Percentiles rank a stretch among this genome's conserved stretches.
Evolutionary conservation across 805 yeast species (phyloP).

Genomic region (Saccharomycopsis olivae): DNA sequence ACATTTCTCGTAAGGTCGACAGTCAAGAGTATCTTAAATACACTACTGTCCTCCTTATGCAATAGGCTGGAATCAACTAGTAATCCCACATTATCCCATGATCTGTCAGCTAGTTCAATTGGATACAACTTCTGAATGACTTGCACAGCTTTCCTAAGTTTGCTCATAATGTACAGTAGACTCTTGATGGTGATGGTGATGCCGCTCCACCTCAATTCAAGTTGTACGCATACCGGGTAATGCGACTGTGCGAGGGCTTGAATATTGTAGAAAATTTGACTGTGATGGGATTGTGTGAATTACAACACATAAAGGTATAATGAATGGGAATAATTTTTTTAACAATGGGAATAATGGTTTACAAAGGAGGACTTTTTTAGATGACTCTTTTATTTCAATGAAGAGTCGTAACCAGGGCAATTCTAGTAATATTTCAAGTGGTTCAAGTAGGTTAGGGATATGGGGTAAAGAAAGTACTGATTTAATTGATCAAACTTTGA

Average conservation of each 20-base stretch:
- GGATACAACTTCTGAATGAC: slow-evolving; percentile 74
- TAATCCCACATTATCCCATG: slow-evolving; percentile 96
- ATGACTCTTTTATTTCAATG: slow-evolving; percentile 9
- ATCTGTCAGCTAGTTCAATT: slow-evolving; percentile 60
- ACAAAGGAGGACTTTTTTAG: slow-evolving; percentile 5
- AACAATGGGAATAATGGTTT: background rate
- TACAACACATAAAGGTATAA: no score
- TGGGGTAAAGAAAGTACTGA: no score
- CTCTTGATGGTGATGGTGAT: no score
- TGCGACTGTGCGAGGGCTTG: no score
- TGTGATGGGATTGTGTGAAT: no score
- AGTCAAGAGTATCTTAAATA: slow-evolving; percentile 41
- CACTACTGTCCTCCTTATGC: slow-evolving; percentile 19
- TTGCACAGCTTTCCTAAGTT: slow-evolving; percentile 36
- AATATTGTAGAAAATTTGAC: no score
- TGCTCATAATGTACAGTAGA: no score
- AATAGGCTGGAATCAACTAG: slow-evolving; percentile 54
- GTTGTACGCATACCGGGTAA: no score
- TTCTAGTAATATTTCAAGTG: background rate
- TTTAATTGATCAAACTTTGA: no score
- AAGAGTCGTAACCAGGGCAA: slow-evolving; percentile 2
- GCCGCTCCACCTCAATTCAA: no score
- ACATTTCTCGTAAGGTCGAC: slow-evolving; percentile 80
- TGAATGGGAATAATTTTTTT: background rate
- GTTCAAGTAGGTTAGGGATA: no score